Evolutionary conservation across 225 moss, liverwort and hornwort species (phyloP).

Genomic region (Antitrichia curtipendula): DNA sequence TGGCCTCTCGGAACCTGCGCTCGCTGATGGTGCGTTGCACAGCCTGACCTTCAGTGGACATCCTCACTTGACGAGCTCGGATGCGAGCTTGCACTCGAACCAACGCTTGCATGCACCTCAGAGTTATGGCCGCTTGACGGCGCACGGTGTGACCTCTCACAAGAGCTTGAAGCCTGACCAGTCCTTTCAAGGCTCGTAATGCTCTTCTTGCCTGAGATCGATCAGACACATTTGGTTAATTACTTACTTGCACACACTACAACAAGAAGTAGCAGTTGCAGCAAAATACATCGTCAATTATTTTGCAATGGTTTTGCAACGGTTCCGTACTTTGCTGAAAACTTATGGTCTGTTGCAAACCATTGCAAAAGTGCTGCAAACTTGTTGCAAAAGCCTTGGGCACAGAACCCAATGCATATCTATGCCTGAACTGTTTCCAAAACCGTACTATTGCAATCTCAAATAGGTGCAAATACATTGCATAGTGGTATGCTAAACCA

Average conservation of each 20-base stretch:
- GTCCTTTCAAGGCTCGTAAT: slow-evolving; percentile 64
- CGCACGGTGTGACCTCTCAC: slow-evolving; percentile 74
- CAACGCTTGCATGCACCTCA: slow-evolving; percentile 83
- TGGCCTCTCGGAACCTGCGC: slow-evolving; percentile 40
- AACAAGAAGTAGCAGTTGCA: background rate
- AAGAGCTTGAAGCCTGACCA: slow-evolving; percentile 72
- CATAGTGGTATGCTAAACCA: no score
- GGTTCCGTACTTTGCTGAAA: background rate
- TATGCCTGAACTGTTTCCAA: background rate
- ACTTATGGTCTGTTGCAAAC: background rate
- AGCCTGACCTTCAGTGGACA: slow-evolving; percentile 62
- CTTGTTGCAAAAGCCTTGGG: background rate
- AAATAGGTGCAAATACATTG: background rate
- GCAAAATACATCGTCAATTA: background rate
- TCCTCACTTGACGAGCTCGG: slow-evolving; percentile 63
- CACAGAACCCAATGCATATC: background rate
- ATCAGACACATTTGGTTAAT: background rate
- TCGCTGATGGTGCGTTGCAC: slow-evolving; percentile 66
- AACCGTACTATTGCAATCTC: background rate
- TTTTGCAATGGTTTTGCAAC: no score
- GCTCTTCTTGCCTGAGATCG: slow-evolving; percentile 64
- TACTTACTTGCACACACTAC: background rate
- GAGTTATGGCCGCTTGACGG: slow-evolving; percentile 72
- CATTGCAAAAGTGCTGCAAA: background rate
- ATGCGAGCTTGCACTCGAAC: slow-evolving; percentile 87